These are phyloP conservation scores for Metschnikowia shivogae DNA, from an alignment of 805 yeast genomes.

Conservation along the genomic window DNA sequence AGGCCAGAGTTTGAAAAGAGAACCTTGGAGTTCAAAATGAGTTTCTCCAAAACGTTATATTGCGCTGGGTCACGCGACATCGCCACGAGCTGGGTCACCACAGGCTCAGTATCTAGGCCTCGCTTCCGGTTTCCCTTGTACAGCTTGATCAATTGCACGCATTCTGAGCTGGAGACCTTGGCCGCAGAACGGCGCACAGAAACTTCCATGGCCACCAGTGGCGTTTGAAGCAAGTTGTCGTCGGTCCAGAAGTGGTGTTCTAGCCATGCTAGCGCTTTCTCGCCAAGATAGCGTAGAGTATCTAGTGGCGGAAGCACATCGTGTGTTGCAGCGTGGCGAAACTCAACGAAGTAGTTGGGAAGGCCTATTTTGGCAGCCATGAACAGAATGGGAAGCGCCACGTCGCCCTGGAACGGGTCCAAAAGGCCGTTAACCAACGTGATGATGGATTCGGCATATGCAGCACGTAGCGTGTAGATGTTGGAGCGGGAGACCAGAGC, in stretches of 20 bases:
- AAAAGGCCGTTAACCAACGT: conserved; percentile 87
- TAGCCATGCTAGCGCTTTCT: conserved; percentile 72
- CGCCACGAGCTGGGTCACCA: neutral
- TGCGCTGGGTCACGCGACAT: neutral
- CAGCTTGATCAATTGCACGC: conserved; percentile 1
- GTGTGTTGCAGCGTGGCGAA: conserved; percentile 89
- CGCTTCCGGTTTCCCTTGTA: conserved; percentile 2
- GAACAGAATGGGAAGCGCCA: conserved; percentile 72
- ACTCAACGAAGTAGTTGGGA: conserved; percentile 82
- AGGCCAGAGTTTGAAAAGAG: neutral
- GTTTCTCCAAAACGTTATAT: neutral
- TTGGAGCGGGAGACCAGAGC: neutral
- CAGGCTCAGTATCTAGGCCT: conserved; percentile 1
- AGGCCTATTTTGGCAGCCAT: conserved; percentile 66
- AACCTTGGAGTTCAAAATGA: conserved; percentile 3
- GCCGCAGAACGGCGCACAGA: neutral
- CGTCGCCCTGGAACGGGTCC: conserved; percentile 79
- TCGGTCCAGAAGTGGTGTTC: conserved; percentile 64
- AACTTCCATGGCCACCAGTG: neutral
- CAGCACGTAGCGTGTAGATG: conserved; percentile 30
- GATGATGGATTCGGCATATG: conserved; percentile 71
- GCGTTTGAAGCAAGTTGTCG: conserved; percentile 5
- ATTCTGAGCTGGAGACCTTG: neutral
- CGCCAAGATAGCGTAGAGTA: conserved; percentile 57
- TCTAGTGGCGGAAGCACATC: conserved; percentile 72